A percentile compares a stretch with the other conserved stretches of the same genome.
Evolutionary conservation across 176 grass and related monocot genomes (phyloP).

Genomic region (Aegilops umbellulata): DNA sequence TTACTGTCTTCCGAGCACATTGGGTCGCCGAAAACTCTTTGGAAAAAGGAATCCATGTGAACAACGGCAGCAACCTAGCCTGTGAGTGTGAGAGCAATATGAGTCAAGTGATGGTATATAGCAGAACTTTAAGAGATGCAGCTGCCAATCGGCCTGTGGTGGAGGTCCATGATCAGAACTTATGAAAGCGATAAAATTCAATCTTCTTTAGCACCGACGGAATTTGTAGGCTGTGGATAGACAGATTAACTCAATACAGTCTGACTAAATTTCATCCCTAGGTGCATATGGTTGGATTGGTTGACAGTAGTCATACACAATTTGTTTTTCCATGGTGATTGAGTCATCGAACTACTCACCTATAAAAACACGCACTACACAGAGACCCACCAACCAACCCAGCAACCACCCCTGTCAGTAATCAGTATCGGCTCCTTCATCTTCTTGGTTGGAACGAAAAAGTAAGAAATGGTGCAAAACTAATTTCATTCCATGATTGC

Average conservation of each 20-base stretch:
- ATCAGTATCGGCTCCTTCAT: neutral
- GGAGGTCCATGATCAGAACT: neutral
- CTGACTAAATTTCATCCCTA: neutral
- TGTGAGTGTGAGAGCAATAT: conserved; percentile 32
- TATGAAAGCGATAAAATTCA: neutral
- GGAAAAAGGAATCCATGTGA: conserved; percentile 67
- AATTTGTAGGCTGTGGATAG: too few relatives aligned
- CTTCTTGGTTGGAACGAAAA: neutral
- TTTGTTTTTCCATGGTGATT: neutral
- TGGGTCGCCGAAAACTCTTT: conserved; percentile 37
- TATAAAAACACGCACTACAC: neutral
- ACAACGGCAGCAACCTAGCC: conserved; percentile 12
- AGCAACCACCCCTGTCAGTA: neutral
- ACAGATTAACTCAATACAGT: neutral
- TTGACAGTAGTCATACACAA: neutral
- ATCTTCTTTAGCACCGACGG: neutral
- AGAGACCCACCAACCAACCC: neutral
- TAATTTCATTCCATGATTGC: neutral
- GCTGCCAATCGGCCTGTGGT: neutral
- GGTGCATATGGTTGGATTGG: neutral
- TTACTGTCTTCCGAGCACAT: conserved; percentile 45
- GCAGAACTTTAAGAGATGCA: neutral
- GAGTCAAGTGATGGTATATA: neutral
- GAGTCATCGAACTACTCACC: neutral
- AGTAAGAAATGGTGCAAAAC: neutral